Evolutionary conservation across 768 basidiomycete species (phyloP).

Genomic region (Lactarius deliciosus): DNA sequence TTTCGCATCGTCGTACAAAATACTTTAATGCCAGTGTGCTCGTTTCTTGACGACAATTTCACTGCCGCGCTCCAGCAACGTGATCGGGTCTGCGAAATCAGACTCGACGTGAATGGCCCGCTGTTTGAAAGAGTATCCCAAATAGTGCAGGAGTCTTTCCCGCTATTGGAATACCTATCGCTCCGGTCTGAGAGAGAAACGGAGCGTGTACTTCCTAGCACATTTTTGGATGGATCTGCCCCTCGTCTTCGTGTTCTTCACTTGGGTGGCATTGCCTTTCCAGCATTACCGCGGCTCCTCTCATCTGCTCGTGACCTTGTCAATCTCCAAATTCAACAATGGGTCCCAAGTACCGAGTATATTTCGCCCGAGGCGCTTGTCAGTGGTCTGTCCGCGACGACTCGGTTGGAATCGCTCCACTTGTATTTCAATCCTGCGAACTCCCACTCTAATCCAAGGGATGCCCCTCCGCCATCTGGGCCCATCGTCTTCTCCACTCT

Average conservation of each 20-base stretch:
- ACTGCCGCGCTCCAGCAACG: conserved; percentile 1
- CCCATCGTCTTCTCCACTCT: neutral
- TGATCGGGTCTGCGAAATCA: conserved; percentile 8
- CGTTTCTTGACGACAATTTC: neutral
- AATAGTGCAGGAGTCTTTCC: neutral
- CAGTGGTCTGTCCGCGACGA: neutral
- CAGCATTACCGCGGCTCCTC: neutral
- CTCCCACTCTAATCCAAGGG: neutral
- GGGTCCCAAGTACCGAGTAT: neutral
- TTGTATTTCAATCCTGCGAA: neutral
- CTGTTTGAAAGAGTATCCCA: neutral
- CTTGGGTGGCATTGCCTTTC: neutral
- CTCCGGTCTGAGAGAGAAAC: neutral
- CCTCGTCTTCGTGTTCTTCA: neutral
- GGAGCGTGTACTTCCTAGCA: neutral
- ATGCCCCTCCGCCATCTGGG: neutral
- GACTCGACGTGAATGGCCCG: neutral
- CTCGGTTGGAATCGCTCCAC: neutral
- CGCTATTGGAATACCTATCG: neutral
- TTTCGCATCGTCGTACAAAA: neutral
- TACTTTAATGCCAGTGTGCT: no score
- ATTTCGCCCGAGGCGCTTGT: conserved; percentile 6
- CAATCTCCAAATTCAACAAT: neutral
- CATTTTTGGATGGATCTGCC: neutral
- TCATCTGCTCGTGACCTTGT: neutral